These are phyloP conservation scores for Pisolithus sp. DNA, from an alignment of 768 basidiomycete genomes.

Conservation along the genomic window DNA sequence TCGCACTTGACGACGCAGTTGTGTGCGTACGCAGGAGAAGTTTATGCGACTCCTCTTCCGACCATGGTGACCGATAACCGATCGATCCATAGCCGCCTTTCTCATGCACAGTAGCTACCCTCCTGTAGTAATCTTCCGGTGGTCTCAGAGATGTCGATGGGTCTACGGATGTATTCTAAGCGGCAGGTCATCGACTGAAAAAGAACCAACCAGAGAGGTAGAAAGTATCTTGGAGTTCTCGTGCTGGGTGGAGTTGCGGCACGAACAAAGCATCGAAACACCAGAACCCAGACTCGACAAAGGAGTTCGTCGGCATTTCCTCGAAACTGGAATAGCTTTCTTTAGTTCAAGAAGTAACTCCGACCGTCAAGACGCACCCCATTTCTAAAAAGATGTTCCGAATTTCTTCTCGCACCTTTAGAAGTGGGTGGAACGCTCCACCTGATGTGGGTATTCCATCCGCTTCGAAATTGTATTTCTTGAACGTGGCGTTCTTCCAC, in stretches of 20 bases:
- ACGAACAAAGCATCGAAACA: constrained; percentile 98
- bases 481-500: constrained; percentile 92
- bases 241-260: constrained; percentile 97
- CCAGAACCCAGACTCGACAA: constrained; percentile 99
- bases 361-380: constrained; percentile 52
- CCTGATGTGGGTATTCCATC: constrained; percentile 86
- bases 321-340: constrained; percentile 59
- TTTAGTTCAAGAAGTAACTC: neutral
- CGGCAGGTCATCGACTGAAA: neutral
- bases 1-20: constrained; percentile 87
- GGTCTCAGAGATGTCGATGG: constrained; percentile 72
- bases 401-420: constrained; percentile 98
- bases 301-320: constrained; percentile 95
- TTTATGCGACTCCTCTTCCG: constrained; percentile 83
- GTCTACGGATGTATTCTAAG: constrained; percentile 41
- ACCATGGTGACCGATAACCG: constrained; percentile 98
- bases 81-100: constrained; percentile 85
- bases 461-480: constrained; percentile 98
- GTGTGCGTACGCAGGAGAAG: constrained; percentile 95
- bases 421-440: constrained; percentile 90
- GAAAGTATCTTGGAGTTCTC: constrained; percentile 98
- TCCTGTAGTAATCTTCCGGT: constrained; percentile 75
- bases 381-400: constrained; percentile 98
- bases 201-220: constrained; percentile 74
- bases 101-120: constrained; percentile 79